These are phyloP conservation scores for Phyllostachys edulis DNA, from an alignment of 176 grass and related monocot genomes.

Conservation along the genomic window DNA sequence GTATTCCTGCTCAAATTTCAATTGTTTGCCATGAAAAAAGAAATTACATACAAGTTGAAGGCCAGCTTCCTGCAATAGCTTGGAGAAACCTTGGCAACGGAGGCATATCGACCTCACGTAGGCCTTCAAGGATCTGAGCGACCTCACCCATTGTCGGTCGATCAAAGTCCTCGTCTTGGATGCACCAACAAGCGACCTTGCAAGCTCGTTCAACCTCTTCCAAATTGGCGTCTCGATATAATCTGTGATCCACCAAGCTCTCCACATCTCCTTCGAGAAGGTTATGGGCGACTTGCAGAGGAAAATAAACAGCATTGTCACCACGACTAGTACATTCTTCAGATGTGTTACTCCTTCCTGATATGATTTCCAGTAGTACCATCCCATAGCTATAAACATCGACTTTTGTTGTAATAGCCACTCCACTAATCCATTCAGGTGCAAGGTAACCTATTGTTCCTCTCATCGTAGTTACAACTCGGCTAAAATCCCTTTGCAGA, in stretches of 20 bases:
- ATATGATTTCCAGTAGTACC: constrained; percentile 13
- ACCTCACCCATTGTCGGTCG: constrained; percentile 39
- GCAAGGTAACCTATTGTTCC: constrained; percentile 28
- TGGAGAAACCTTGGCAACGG: constrained; percentile 41
- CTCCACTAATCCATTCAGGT: constrained; percentile 11
- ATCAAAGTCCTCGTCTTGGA: constrained; percentile 14
- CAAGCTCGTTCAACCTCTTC: constrained; percentile 33
- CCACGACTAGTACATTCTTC: background rate
- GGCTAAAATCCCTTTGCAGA: constrained; percentile 10
- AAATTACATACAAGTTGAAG: background rate
- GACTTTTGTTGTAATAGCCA: constrained; percentile 1
- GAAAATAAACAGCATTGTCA: background rate
- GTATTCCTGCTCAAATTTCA: too few species aligned
- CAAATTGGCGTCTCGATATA: background rate
- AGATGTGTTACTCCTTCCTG: background rate
- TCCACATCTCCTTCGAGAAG: background rate
- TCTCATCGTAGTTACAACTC: background rate
- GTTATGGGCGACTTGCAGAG: background rate
- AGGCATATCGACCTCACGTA: constrained; percentile 20
- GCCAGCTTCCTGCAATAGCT: background rate
- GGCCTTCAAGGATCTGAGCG: constrained; percentile 43
- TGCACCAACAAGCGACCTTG: constrained; percentile 48
- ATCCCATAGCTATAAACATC: constrained; percentile 17
- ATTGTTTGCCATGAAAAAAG: too few species aligned
- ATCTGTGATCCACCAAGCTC: constrained; percentile 2